Evolutionary conservation across 345 rosid species (phyloP), one percentile per base, ranked within the genome.

Genomic region (Moricandia moricandioides): DNA sequence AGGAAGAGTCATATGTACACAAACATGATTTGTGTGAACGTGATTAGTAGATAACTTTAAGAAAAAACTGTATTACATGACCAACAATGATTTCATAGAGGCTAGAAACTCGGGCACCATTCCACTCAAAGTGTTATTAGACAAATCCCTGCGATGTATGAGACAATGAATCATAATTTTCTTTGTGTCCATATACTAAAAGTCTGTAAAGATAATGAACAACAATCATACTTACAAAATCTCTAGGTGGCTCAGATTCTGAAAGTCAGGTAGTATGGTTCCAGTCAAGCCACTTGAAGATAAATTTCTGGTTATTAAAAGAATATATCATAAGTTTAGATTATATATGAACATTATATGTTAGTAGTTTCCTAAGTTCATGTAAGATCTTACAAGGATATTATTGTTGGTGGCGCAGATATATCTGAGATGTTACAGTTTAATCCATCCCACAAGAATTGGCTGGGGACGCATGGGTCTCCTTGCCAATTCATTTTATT

Each of bases 401-500:
- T 33, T 35, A 77, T 77, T 55, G 11, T 45, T 5, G 80, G 80
- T 54, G 70, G 61, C 1, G 5, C 0, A 13, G 71, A 70, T 10
- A 29, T 21, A 34, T 62, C 52, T 26, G 71, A 63, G 73, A 68
- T 76, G 80, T 7, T 75, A 58, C 87, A 88, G 17, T 72, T 79
- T 3, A 86, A 75, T 51, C 88, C 86, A 9, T 81, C 80, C 89
- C 90, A 84, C 39, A 4, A 4, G 62, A 75, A 84, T n/a, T 13
- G 71, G 13, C n/a, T 35, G 5, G 88, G 89, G 3, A 72, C 68
- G 8, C 89, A 85, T 47, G 88, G 90, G 79, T 88, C 92, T 55
- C 88, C 92, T 73, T 88, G 88, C 92, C 88, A 88, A 24, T 67
- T 75, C 30, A 60, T 79, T 71, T 57, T 71, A 8, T 51, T 74